Base-by-base conservation (phyloP, 2,329 filamentous ascomycete genomes). In the Grosmannia clavigera region DNA sequence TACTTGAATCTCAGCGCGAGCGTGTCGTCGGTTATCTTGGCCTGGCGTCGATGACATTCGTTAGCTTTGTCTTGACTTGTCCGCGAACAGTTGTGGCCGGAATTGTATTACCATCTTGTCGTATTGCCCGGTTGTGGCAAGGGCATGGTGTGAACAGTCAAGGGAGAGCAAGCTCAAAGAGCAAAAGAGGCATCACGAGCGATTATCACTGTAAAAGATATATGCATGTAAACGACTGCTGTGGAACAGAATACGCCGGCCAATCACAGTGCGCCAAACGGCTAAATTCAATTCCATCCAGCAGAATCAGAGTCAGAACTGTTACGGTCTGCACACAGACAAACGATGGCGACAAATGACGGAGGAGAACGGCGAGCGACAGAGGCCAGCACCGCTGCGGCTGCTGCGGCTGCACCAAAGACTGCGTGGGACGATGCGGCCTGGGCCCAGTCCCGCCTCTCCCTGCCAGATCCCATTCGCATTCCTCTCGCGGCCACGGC, bases 1-100 rank as follows among this genome's bases (percentile, higher is more conserved):
- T 87, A 80, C 71, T 90, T 90, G 74, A 92, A 84, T 62, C 85
- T 80, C 60, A 92, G 74, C 11, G 86, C 88, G 66, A 82, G 77
- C n/a, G 77, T 73, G 53, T 82, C 77, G 62, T 66, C 65, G 38
- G 25, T 12, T 9, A 35, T 14, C n/a, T 31, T 57, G 27, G 57
- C 57, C 63, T 64, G 58, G 29, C 29, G 16, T 12, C 35, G 14
- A 46, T 19, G 6, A 46, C 5, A 1, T 12, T 25, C 2, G 11
- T 12, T n/a, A 27, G 33, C 22, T 3, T 56, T 10, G 43, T n/a
- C 19, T 19, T 19, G 7, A 19, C 16, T 6, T 9, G 16, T 3
- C 3, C 16, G 40, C 16, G 16, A 19, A 3, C 7, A 14, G 22
- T n/a, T 3, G 6, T n/a, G 43, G 5, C 14, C 19, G 19, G 1